Evolutionary conservation across 352 stramenopile genomes (phyloP).

Genomic region (Saprolegnia parasitica): DNA sequence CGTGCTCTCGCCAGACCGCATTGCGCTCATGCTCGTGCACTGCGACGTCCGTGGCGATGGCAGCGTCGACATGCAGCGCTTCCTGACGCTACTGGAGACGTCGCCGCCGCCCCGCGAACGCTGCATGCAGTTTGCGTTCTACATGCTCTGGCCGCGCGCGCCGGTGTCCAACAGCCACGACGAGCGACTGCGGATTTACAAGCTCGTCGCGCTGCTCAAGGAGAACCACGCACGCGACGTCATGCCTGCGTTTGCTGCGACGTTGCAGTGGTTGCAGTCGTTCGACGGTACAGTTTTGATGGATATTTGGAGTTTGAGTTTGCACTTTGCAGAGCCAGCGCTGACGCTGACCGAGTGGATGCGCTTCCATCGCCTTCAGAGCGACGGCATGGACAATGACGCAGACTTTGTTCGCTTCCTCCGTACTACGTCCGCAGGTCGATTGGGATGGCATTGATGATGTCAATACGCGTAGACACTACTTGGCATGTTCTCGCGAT

Average conservation of each 20-base stretch:
- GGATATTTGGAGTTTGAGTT: background rate
- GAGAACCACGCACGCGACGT: conserved; percentile 40
- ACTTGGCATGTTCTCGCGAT: background rate
- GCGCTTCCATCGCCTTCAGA: conserved; percentile 45
- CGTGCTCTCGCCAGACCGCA: too few species aligned
- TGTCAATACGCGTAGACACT: conserved; percentile 34
- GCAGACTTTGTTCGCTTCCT: conserved; percentile 58
- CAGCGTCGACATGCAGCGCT: conserved; percentile 30
- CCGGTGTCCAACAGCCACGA: conserved; percentile 39
- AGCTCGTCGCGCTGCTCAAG: conserved; percentile 44
- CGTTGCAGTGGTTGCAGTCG: conserved; percentile 38
- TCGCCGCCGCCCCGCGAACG: conserved; percentile 39
- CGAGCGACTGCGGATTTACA: conserved; percentile 47
- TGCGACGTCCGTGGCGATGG: conserved; percentile 9
- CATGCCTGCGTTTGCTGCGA: conserved; percentile 25
- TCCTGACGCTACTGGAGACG: conserved; percentile 39
- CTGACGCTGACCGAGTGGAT: conserved; percentile 43
- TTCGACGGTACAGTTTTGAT: background rate
- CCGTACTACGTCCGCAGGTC: conserved; percentile 42
- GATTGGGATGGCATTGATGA: conserved; percentile 30
- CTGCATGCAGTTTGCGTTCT: conserved; percentile 46
- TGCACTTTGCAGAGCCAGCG: background rate
- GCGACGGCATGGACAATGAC: conserved; percentile 49
- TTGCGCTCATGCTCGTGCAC: conserved; percentile 20
- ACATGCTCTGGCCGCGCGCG: conserved; percentile 48